phyloP scores from a whole-genome alignment of 345 rosid genomes.

The Populus alba region DNA sequence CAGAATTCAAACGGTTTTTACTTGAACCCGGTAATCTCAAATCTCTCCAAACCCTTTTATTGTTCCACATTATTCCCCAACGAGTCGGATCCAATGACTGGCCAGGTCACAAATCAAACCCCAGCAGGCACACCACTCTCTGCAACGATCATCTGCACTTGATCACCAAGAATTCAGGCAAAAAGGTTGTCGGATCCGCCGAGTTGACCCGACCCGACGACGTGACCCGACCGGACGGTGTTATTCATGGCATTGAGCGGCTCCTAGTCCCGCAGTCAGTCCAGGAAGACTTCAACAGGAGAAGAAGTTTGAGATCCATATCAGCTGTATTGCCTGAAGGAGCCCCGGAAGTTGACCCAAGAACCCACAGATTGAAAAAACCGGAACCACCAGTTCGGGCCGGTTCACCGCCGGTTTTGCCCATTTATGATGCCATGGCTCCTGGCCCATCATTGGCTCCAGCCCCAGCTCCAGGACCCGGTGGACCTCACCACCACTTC shows the following conservation, averaged over 20 bases:
- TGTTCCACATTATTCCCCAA: slow-evolving; percentile 30
- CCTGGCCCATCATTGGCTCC: slow-evolving; percentile 97
- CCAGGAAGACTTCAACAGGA: slow-evolving; percentile 60
- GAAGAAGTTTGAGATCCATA: slow-evolving; percentile 62
- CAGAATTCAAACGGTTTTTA: slow-evolving; percentile 33
- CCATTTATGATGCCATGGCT: slow-evolving; percentile 83
- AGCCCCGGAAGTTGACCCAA: slow-evolving; percentile 73
- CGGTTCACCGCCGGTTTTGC: slow-evolving; percentile 77
- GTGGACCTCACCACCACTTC: slow-evolving; percentile 77
- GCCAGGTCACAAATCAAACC: slow-evolving; percentile 10
- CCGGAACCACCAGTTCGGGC: slow-evolving; percentile 55
- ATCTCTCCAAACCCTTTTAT: slow-evolving; percentile 30
- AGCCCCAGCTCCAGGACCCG: slow-evolving; percentile 97
- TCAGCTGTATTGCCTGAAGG: slow-evolving; percentile 68
- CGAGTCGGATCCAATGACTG: slow-evolving; percentile 26
- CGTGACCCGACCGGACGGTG: slow-evolving; percentile 66
- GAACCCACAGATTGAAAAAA: slow-evolving; percentile 66
- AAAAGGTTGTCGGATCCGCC: slow-evolving; percentile 47
- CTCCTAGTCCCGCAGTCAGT: slow-evolving; percentile 71
- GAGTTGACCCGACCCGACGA: slow-evolving; percentile 50
- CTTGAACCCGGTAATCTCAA: slow-evolving; percentile 37
- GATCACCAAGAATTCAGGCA: slow-evolving; percentile 31
- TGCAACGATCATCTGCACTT: slow-evolving; percentile 51
- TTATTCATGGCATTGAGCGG: slow-evolving; percentile 66
- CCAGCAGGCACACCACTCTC: slow-evolving; percentile 48